phyloP scores from a whole-genome alignment of 768 basidiomycete genomes.

The Trametes meyenii region DNA sequence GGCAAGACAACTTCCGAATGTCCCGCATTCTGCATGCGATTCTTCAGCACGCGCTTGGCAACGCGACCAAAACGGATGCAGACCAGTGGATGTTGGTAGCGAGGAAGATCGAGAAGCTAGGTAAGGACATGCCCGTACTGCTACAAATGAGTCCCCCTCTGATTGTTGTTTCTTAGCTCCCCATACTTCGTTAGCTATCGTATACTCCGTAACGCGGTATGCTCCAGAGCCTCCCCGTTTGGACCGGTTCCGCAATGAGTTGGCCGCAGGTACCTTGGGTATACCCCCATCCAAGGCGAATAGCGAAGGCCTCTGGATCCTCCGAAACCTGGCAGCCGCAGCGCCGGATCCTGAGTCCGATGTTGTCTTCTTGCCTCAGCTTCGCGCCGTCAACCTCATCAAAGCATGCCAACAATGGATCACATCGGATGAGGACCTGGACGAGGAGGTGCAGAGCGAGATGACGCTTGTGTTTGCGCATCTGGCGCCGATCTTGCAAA shows the following conservation, averaged over 20 bases:
- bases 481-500: conserved; percentile 87
- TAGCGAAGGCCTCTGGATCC: conserved; percentile 64
- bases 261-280: conserved; percentile 79
- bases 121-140: conserved; percentile 43
- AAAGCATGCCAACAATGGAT: conserved; percentile 89
- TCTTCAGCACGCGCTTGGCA: conserved; percentile 60
- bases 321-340: conserved; percentile 69
- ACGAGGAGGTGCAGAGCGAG: conserved; percentile 77
- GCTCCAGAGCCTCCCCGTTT: conserved; percentile 72
- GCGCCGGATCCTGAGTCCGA: conserved; percentile 83
- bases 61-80: conserved; percentile 62
- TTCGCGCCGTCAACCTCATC: conserved; percentile 83
- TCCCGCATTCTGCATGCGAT: conserved; percentile 62
- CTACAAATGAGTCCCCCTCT: background rate
- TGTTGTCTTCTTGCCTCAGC: conserved; percentile 81
- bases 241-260: conserved; percentile 85
- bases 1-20: conserved; percentile 54
- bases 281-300: conserved; percentile 65
- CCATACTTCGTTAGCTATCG: conserved; percentile 66
- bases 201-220: conserved; percentile 58
- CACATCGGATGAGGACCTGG: conserved; percentile 57
- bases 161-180: conserved; percentile 52
- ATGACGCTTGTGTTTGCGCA: conserved; percentile 75
- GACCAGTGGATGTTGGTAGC: conserved; percentile 80
- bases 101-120: conserved; percentile 59